Percentiles rank a stretch among this genome's conserved stretches.
phyloP scores from a whole-genome alignment of 163 green algal genomes.

The Scenedesmus sp. region DNA sequence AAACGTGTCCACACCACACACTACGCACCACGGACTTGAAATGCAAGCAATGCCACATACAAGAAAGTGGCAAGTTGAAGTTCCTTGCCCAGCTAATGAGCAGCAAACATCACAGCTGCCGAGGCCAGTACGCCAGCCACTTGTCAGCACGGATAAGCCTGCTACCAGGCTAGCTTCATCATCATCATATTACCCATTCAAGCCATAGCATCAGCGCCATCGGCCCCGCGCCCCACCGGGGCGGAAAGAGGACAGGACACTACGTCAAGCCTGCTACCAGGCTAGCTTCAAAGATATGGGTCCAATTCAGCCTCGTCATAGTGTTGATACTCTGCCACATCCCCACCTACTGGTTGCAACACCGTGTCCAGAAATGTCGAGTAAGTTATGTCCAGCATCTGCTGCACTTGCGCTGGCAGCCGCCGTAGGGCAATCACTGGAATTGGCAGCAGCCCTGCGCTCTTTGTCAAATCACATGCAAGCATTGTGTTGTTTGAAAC shows the following conservation, averaged over 20 bases:
- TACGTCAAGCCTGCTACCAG: not conserved
- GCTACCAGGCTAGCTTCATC: not conserved
- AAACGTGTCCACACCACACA: no score
- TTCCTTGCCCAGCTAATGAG: no score
- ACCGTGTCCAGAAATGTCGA: not conserved
- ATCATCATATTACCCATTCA: no score
- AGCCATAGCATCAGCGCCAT: no score
- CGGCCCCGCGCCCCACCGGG: no score
- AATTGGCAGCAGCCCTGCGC: constrained; percentile 6
- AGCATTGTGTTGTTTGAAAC: not conserved
- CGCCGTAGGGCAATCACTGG: not conserved
- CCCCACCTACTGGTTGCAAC: not conserved
- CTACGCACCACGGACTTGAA: no score
- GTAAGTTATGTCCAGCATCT: not conserved
- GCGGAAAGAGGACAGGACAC: no score
- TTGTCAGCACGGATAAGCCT: no score
- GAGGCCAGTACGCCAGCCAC: no score
- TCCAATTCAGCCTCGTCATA: not conserved
- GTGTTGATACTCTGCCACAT: not conserved
- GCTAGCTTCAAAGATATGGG: not conserved
- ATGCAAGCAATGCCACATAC: no score
- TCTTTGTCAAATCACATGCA: not conserved
- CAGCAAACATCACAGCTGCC: no score
- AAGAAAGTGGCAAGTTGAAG: no score
- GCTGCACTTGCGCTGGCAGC: constrained; percentile 7